Percentiles rank a stretch among this genome's conserved stretches.
Evolutionary conservation across 805 yeast genomes (phyloP).

Genomic region (Candida suzukii): DNA sequence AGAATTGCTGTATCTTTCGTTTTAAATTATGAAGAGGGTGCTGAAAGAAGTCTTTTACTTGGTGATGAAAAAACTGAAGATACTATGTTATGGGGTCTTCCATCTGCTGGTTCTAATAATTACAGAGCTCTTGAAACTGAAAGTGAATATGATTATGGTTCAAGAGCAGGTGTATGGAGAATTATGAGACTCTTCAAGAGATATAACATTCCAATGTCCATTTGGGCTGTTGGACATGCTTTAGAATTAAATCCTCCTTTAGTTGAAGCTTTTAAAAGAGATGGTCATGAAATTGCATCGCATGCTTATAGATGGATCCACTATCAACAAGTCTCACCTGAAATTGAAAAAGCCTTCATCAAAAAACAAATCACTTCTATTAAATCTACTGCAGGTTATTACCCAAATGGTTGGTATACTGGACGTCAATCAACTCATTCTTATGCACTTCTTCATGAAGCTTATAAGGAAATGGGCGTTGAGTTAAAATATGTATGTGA

Average conservation of each 20-base stretch:
- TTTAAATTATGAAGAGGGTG: slow-evolving; percentile 23
- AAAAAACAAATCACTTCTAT: slow-evolving; percentile 22
- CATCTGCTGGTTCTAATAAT: slow-evolving; percentile 1
- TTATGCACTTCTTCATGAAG: slow-evolving; percentile 26
- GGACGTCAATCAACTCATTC: slow-evolving; percentile 29
- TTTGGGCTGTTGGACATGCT: slow-evolving; percentile 34
- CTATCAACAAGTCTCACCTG: slow-evolving; percentile 23
- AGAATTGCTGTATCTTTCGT: slow-evolving; percentile 19
- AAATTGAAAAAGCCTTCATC: slow-evolving; percentile 27
- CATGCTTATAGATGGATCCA: slow-evolving; percentile 33
- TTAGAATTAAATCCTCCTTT: slow-evolving; percentile 25
- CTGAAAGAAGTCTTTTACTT: slow-evolving; percentile 11
- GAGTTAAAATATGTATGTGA: slow-evolving; percentile 29
- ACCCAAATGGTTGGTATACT: slow-evolving; percentile 30
- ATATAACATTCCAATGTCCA: slow-evolving; percentile 25
- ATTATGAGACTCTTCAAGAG: slow-evolving; percentile 26
- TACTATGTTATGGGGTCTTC: slow-evolving; percentile 2
- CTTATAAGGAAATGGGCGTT: slow-evolving; percentile 24
- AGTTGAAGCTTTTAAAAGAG: slow-evolving; percentile 28
- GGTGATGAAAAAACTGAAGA: slow-evolving; percentile 12
- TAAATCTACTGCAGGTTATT: slow-evolving; percentile 24
- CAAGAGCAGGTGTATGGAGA: slow-evolving; percentile 14
- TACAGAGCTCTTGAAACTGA: slow-evolving; percentile 7
- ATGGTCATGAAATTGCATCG: slow-evolving; percentile 32
- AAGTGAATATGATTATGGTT: slow-evolving; percentile 4